Conservation (phyloP, 140 eudicot genomes). For the Oenanthe javanica region DNA sequence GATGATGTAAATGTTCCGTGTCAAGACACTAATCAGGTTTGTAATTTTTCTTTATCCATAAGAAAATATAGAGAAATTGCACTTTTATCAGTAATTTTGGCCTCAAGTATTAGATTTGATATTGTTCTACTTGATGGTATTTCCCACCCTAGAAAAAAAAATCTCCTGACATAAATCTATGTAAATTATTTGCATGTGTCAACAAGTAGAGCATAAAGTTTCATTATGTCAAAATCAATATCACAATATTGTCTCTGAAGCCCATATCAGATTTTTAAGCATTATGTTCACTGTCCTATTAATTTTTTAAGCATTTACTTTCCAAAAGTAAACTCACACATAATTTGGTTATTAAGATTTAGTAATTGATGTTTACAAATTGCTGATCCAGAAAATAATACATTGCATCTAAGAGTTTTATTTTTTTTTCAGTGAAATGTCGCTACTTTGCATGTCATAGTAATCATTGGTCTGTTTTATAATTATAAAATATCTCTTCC, state of each 20-base stretch:
- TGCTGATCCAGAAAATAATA: background rate
- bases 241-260: background rate
- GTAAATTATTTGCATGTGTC: background rate
- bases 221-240: background rate
- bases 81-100: background rate
- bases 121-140: background rate
- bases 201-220: background rate
- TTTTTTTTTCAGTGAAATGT: background rate
- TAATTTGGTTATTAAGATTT: background rate
- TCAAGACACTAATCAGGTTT: constrained; percentile 94
- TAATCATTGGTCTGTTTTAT: background rate
- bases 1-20: constrained; percentile 50
- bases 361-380: background rate
- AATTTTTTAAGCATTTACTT: background rate
- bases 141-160: background rate
- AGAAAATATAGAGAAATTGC: background rate
- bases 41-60: background rate
- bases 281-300: background rate
- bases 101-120: background rate
- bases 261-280: background rate
- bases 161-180: background rate
- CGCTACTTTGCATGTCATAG: background rate
- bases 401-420: background rate
- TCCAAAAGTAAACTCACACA: background rate
- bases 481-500: background rate